These are phyloP conservation scores for Beauveria sp. DNA, from an alignment of 2,329 filamentous ascomycete genomes.

Conservation along the genomic window DNA sequence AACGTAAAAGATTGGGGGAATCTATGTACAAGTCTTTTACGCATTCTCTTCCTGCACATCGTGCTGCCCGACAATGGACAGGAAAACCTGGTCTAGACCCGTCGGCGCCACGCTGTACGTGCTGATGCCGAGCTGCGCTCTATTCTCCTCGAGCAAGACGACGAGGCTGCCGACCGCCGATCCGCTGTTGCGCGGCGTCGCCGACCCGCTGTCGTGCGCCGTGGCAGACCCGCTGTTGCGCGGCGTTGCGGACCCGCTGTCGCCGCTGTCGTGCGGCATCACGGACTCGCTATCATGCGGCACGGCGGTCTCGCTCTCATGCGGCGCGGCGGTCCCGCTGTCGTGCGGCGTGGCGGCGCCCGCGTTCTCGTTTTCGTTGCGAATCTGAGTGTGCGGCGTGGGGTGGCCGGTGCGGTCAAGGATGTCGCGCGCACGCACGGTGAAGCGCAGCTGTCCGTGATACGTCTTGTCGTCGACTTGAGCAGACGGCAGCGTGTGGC, in stretches of 20 bases:
- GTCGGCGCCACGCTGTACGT: slow-evolving; percentile 85
- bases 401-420: not conserved
- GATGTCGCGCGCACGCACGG: slow-evolving; percentile 46
- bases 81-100: slow-evolving; percentile 84
- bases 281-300: slow-evolving; percentile 29
- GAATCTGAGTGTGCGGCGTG: not conserved
- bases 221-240: slow-evolving; percentile 31
- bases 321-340: slow-evolving; percentile 28
- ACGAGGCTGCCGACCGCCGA: slow-evolving; percentile 63
- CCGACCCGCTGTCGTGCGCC: no score
- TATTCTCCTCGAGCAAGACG: slow-evolving; percentile 63
- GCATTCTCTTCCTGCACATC: slow-evolving; percentile 66
- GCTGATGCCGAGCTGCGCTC: slow-evolving; percentile 61
- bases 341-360: slow-evolving; percentile 22
- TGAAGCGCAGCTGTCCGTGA: slow-evolving; percentile 84
- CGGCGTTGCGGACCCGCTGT: slow-evolving; percentile 36
- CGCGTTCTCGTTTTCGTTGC: not conserved
- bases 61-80: slow-evolving; percentile 75
- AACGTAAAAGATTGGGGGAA: no score
- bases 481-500: slow-evolving; percentile 52
- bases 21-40: not conserved
- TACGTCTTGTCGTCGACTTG: slow-evolving; percentile 66
- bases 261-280: no score
- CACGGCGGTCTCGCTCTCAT: slow-evolving; percentile 33
- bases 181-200: slow-evolving; percentile 18